phyloP scores from a whole-genome alignment of 345 rosid species.

The Sisymbrium irio region DNA sequence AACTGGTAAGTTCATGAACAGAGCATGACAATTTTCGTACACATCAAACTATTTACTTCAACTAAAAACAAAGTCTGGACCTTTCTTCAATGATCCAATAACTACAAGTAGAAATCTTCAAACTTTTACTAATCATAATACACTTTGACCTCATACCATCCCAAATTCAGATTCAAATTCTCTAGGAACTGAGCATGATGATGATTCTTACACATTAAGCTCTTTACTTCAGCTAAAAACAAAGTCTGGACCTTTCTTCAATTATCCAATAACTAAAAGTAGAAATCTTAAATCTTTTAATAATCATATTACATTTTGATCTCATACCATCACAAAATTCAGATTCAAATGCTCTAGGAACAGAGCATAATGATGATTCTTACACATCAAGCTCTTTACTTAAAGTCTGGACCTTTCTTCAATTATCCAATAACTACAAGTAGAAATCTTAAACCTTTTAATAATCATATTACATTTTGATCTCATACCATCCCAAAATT shows the following conservation, averaged over 20 bases:
- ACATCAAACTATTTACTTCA: not conserved
- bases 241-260: not conserved
- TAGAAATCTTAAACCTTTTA: too few species aligned
- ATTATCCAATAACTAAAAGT: not conserved
- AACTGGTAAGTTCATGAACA: not conserved
- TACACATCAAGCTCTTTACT: too few species aligned
- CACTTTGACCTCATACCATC: too few species aligned
- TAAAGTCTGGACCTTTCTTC: too few species aligned
- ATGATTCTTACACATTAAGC: too few species aligned
- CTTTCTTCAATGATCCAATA: not conserved
- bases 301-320: not conserved
- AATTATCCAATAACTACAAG: too few species aligned
- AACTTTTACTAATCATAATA: not conserved
- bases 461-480: too few species aligned
- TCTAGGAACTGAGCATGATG: not conserved
- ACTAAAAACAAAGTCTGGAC: not conserved
- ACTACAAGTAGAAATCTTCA: not conserved
- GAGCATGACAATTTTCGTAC: not conserved
- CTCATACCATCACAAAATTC: too few species aligned
- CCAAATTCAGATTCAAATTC: too few species aligned
- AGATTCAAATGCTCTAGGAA: too few species aligned
- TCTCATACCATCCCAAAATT: too few species aligned
- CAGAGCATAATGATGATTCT: too few species aligned
- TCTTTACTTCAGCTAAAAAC: not conserved
- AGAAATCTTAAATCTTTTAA: not conserved